phyloP scores from a whole-genome alignment of 225 moss, liverwort and hornwort genomes.

The Ulota crispa region DNA sequence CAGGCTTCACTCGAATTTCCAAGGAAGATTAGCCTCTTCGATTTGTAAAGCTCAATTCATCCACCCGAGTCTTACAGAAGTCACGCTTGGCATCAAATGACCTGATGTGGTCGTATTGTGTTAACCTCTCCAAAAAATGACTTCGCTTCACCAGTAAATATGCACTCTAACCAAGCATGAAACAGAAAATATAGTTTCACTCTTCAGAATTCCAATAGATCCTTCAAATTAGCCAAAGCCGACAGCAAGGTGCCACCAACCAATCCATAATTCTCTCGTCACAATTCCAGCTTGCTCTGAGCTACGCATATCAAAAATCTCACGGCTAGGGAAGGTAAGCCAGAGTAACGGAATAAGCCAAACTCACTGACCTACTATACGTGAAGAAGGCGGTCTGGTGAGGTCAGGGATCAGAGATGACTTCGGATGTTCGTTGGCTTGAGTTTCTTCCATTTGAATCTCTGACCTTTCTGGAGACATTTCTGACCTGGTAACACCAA shows the following conservation, averaged over 20 bases:
- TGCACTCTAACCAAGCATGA: neutral
- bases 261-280: slow-evolving; percentile 9
- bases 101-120: neutral
- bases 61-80: neutral
- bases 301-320: neutral
- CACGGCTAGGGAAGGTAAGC: neutral
- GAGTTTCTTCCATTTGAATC: slow-evolving; percentile 37
- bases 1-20: neutral
- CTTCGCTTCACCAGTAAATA: neutral
- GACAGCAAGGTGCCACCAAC: neutral
- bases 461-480: slow-evolving; percentile 37
- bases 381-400: slow-evolving; percentile 24
- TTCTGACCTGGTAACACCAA: slow-evolving; percentile 25
- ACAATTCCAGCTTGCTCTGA: slow-evolving; percentile 6
- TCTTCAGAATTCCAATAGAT: neutral
- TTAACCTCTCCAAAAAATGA: neutral
- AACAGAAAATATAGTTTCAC: neutral
- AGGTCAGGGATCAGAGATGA: slow-evolving; percentile 31
- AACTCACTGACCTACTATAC: slow-evolving; percentile 28
- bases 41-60: neutral
- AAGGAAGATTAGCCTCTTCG: neutral
- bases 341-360: neutral
- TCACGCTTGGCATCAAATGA: neutral
- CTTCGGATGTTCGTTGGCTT: slow-evolving; percentile 36
- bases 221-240: neutral